A percentile compares a stretch with the other conserved stretches of the same genome.
Evolutionary conservation across 306 rosid species (phyloP).

Genomic region (Gynostemma pentaphyllum): DNA sequence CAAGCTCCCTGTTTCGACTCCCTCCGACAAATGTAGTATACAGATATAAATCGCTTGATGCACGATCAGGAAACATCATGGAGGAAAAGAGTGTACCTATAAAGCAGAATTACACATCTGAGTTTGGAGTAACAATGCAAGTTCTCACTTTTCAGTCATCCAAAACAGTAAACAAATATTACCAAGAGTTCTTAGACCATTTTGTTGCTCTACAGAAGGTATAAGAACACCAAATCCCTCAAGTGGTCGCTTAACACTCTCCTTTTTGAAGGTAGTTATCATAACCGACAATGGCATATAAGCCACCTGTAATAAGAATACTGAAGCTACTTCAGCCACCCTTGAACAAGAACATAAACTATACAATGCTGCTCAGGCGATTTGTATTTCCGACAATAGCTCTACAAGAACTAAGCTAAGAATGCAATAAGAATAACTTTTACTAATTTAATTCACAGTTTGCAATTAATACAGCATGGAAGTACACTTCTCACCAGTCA

Average conservation of each 20-base stretch:
- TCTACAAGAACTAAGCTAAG: neutral
- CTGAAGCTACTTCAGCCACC: conserved; percentile 7
- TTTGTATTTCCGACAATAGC: neutral
- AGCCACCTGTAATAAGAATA: conserved; percentile 42
- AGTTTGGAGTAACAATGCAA: conserved; percentile 6
- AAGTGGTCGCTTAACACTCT: conserved; percentile 70
- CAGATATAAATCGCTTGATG: conserved; percentile 59
- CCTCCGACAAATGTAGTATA: conserved; percentile 91
- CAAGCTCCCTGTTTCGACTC: conserved; percentile 58
- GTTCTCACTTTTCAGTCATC: conserved; percentile 14
- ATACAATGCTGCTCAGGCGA: neutral
- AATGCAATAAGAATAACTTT: neutral
- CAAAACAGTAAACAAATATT: conserved; percentile 20
- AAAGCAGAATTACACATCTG: conserved; percentile 7
- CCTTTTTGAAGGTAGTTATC: conserved; percentile 69
- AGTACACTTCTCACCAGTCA: too few species aligned
- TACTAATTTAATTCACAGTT: neutral
- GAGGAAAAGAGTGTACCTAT: conserved; percentile 93
- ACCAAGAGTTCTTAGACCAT: conserved; percentile 85
- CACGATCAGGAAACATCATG: conserved; percentile 93
- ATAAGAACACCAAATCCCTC: conserved; percentile 97
- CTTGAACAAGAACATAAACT: conserved; percentile 9
- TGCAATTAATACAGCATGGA: too few species aligned
- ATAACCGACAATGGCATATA: conserved; percentile 76
- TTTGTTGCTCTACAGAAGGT: conserved; percentile 72